Evolutionary conservation across 441 rosid genomes (phyloP).

Genomic region (Gossypium gossypioides): DNA sequence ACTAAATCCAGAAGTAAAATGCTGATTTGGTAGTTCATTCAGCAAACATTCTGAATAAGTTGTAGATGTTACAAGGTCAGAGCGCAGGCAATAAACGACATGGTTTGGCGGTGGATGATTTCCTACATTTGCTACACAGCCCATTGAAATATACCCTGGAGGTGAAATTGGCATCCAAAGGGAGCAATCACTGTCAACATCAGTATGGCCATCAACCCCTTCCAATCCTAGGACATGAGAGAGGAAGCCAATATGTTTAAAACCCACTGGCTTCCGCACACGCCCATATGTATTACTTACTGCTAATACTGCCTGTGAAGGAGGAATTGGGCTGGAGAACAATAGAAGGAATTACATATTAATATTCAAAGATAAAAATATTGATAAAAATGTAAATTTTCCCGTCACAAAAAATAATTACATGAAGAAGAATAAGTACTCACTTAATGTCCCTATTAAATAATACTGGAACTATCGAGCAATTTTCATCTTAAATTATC

Average conservation of each 20-base stretch:
- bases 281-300: constrained; percentile 93
- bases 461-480: background rate
- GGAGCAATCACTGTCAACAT: constrained; percentile 56
- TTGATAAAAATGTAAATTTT: background rate
- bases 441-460: background rate
- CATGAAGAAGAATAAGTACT: background rate
- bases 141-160: constrained; percentile 75
- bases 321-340: constrained; percentile 84
- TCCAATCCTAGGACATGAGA: constrained; percentile 51
- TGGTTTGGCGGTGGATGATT: constrained; percentile 73
- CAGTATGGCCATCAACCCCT: constrained; percentile 30
- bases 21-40: constrained; percentile 34
- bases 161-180: constrained; percentile 99
- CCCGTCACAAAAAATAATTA: background rate
- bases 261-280: constrained; percentile 83
- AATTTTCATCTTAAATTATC: background rate
- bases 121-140: constrained; percentile 86
- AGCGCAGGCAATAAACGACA: constrained; percentile 77
- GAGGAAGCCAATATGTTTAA: constrained; percentile 53
- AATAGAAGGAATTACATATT: constrained; percentile 5
- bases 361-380: background rate
- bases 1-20: constrained; percentile 71
- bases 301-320: constrained; percentile 92
- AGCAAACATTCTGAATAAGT: constrained; percentile 82
- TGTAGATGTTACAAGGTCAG: constrained; percentile 91